Evolutionary conservation across 78 protist genomes (phyloP).

Genomic region (Pigoraptor vietnamica): DNA sequence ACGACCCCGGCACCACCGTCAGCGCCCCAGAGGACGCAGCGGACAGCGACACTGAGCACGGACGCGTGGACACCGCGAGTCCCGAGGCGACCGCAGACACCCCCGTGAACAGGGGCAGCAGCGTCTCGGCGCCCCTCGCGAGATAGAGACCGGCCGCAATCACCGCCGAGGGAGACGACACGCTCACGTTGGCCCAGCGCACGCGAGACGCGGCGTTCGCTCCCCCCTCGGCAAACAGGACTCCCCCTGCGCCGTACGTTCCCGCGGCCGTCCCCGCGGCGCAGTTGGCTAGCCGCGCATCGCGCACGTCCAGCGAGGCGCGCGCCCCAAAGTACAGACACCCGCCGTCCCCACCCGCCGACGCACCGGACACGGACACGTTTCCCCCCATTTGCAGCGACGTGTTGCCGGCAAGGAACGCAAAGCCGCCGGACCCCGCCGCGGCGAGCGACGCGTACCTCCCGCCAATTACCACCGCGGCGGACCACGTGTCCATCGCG

Average conservation of each 20-base stretch:
- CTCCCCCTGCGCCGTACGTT: neutral
- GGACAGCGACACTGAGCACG: neutral
- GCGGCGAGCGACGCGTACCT: neutral
- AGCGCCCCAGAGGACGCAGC: neutral
- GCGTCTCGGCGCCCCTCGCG: no score
- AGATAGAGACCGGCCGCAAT: neutral
- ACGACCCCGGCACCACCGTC: neutral
- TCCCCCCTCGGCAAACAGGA: no score
- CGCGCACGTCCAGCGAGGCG: neutral
- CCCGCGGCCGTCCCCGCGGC: neutral
- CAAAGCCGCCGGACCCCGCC: neutral
- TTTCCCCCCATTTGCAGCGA: neutral
- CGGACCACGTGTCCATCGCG: neutral
- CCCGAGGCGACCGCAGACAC: neutral
- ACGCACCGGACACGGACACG: neutral
- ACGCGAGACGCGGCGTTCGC: no score
- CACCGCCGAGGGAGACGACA: neutral
- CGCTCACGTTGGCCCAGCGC: neutral
- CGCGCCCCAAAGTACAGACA: neutral
- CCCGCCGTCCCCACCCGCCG: neutral
- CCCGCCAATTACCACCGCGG: neutral
- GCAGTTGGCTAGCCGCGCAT: neutral
- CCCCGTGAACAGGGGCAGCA: no score
- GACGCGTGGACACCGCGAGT: neutral
- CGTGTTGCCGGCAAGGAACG: neutral